These are phyloP conservation scores for Neonectria neomacrospora DNA, from an alignment of 2,329 filamentous ascomycete species.

Conservation along the genomic window DNA sequence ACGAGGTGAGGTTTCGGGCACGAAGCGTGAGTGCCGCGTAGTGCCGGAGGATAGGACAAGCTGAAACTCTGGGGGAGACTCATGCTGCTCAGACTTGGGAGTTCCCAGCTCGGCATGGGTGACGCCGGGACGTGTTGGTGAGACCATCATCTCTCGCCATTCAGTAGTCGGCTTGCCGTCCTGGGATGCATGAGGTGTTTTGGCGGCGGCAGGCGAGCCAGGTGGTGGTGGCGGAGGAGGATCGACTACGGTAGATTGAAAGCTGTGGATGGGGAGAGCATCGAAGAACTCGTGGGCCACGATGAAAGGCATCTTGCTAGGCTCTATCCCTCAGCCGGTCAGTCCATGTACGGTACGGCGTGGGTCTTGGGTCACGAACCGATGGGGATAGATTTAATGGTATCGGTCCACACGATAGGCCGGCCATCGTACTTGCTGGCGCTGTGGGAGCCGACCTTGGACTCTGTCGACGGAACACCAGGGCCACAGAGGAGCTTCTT, in stretches of 20 bases:
- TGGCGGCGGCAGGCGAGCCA: slow-evolving; percentile 53
- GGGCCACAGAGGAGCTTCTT: slow-evolving; percentile 83
- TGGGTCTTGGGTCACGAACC: slow-evolving; percentile 54
- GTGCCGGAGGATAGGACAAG: slow-evolving; percentile 79
- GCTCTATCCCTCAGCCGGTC: slow-evolving; percentile 53
- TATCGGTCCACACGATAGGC: slow-evolving; percentile 91
- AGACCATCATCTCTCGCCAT: slow-evolving; percentile 87
- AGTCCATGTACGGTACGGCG: slow-evolving; percentile 9
- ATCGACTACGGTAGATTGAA: slow-evolving; percentile 75
- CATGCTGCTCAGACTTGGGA: slow-evolving; percentile 61
- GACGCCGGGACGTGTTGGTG: slow-evolving; percentile 68
- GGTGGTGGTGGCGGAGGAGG: slow-evolving; percentile 32
- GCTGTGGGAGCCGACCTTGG: slow-evolving; percentile 78
- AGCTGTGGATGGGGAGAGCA: slow-evolving; percentile 94
- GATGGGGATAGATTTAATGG: slow-evolving; percentile 82
- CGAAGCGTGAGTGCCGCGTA: slow-evolving; percentile 85
- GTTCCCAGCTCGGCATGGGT: slow-evolving; percentile 65
- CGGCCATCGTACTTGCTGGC: slow-evolving; percentile 78
- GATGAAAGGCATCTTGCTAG: slow-evolving; percentile 85
- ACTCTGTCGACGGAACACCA: slow-evolving; percentile 73
- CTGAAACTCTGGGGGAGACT: slow-evolving; percentile 82
- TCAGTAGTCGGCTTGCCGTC: slow-evolving; percentile 60
- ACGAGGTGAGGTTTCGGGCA: slow-evolving; percentile 83
- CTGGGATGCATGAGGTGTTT: slow-evolving; percentile 50
- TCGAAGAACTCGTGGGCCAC: slow-evolving; percentile 99